These are phyloP conservation scores for Leucocoprinus leucothites DNA, from an alignment of 768 basidiomycete species.

Conservation along the genomic window DNA sequence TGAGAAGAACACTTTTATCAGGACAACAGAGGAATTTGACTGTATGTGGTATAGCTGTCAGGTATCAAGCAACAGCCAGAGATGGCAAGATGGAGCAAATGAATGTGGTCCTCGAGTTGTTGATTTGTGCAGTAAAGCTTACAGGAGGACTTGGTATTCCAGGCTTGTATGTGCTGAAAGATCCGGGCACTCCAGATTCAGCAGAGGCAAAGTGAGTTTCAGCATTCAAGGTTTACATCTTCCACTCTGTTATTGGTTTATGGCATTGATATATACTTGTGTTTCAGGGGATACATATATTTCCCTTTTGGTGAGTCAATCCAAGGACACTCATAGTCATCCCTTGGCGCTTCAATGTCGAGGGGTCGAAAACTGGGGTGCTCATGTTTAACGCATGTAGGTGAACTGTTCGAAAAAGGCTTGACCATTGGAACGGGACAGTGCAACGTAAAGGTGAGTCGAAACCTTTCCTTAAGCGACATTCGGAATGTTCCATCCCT, in stretches of 20 bases:
- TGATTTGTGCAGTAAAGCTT: slow-evolving; percentile 49
- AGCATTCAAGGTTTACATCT: not conserved
- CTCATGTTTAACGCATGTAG: slow-evolving; percentile 8
- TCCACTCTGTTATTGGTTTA: too few relatives aligned
- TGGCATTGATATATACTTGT: not conserved
- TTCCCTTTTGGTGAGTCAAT: slow-evolving; percentile 42
- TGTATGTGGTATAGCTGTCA: slow-evolving; percentile 35
- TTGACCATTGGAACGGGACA: slow-evolving; percentile 52
- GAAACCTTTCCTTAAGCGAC: not conserved
- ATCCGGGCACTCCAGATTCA: slow-evolving; percentile 54
- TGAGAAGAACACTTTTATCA: slow-evolving; percentile 11
- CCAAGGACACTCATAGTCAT: too few relatives aligned
- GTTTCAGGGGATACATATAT: slow-evolving; percentile 46
- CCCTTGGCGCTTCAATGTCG: too few relatives aligned
- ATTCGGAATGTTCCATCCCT: not conserved
- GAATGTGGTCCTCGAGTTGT: slow-evolving; percentile 47
- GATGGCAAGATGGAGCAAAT: slow-evolving; percentile 57
- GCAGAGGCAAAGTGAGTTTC: slow-evolving; percentile 44
- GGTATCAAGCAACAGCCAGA: slow-evolving; percentile 50
- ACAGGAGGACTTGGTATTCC: slow-evolving; percentile 57
- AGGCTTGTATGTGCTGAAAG: slow-evolving; percentile 52
- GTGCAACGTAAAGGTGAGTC: slow-evolving; percentile 50
- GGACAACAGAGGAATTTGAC: not conserved
- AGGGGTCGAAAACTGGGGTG: too few relatives aligned
- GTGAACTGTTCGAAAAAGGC: slow-evolving; percentile 53